Percentiles rank a stretch among this genome's conserved stretches.
Evolutionary conservation across 2,329 filamentous ascomycete species (phyloP).

Genomic region (Hysterium pulicare): DNA sequence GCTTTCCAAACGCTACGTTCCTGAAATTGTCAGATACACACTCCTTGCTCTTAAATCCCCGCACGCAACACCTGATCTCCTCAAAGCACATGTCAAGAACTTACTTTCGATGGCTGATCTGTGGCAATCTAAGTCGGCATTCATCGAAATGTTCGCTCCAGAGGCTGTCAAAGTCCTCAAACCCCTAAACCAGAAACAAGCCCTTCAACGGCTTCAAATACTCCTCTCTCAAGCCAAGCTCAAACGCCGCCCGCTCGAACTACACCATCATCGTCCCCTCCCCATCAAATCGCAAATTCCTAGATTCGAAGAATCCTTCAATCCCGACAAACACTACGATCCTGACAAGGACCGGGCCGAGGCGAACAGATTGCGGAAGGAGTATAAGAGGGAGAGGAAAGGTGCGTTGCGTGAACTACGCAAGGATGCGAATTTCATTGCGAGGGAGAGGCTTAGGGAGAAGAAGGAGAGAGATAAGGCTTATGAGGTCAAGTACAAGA

Average conservation of each 20-base stretch:
- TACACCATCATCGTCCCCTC: conserved; percentile 85
- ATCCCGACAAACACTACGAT: conserved; percentile 95
- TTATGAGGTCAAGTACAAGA: conserved; percentile 95
- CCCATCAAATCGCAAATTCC: conserved; percentile 85
- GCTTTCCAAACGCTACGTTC: conserved; percentile 81
- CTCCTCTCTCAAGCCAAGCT: conserved; percentile 62
- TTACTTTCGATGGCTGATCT: conserved; percentile 66
- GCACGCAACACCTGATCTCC: conserved; percentile 41
- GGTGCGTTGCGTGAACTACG: conserved; percentile 89
- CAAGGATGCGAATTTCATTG: conserved; percentile 93
- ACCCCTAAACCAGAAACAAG: conserved; percentile 31
- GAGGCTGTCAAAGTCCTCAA: conserved; percentile 26
- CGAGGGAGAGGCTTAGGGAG: conserved; percentile 80
- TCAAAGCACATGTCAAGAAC: conserved; percentile 63
- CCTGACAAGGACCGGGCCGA: conserved; percentile 87
- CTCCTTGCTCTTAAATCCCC: conserved; percentile 63
- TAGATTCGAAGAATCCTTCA: conserved; percentile 94
- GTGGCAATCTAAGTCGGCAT: conserved; percentile 72
- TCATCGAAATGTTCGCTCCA: conserved; percentile 69
- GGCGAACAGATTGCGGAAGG: conserved; percentile 75
- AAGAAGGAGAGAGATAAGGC: conserved; percentile 92
- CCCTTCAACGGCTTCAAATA: conserved; percentile 60
- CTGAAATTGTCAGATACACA: conserved; percentile 80
- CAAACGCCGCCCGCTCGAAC: conserved; percentile 71
- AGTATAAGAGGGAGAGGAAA: conserved; percentile 95